Base-by-base conservation (phyloP, 148 eudicot species). In the Nepenthes gracilis region DNA sequence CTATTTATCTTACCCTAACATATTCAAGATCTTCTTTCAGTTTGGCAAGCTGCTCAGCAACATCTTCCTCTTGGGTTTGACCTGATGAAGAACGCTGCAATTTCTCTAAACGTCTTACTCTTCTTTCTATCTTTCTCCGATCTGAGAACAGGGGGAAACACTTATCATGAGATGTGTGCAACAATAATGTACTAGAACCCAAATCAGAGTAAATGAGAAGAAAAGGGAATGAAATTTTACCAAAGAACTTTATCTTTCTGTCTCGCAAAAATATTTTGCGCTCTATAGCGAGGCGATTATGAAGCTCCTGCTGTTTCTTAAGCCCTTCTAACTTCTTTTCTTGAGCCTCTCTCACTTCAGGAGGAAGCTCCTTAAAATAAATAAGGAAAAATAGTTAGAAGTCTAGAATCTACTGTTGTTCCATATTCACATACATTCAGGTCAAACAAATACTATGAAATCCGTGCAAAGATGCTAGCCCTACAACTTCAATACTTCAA, bases 21-120 rank as follows among this genome's bases (percentile, higher is more conserved):
- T 93, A 93, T 78, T 93, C 99, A 72, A 93, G 86, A 77, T 93
- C 99, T 72, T 93, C 90, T 71, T 93, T 86, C 72, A 88, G 62
- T 69, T 71, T 77, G 58, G 78, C 67, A 55, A 93, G 87, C 75
- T 88, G 84, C 35, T 74, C 86, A 33, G 74, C 61, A 75, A 76
- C 67, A 50, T 79, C 82, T 55, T 78, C 75, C 75, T 93, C 96
- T 64, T 84, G 87, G 35, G 81, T 72, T 61, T 79, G 89, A 52
- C 72, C 83, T 53, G 80, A 67, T 60, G 84, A 77, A 60, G 77
- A 43, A 43, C 96, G 90, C 47, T 84, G 99, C 76, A 76, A 78
- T 77, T 88, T 88, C 77, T 93, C 95, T 78, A 88, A 53, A 54
- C 99, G 84, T 66, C 99, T 82, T 64, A 88, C 70, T 71, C 91